Evolutionary conservation across 75 land plant species (phyloP).

Genomic region (Picea sitchensis): DNA sequence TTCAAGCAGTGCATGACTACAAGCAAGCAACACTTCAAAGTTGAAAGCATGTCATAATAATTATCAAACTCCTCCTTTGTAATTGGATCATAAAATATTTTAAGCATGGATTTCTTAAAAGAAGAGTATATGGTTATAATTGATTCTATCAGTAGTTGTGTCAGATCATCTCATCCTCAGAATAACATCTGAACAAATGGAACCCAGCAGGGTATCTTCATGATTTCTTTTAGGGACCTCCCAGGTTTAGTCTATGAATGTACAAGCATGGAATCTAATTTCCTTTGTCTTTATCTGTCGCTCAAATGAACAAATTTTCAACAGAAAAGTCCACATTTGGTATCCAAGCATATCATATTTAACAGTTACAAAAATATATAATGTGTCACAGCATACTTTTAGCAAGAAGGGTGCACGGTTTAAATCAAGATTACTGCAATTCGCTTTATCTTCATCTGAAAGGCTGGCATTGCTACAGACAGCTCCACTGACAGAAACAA

Average conservation of each 20-base stretch:
- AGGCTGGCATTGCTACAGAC: constrained; percentile 18
- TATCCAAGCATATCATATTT: not conserved
- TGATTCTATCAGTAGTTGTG: not conserved
- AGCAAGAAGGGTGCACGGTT: constrained; percentile 26
- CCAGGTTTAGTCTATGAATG: not conserved
- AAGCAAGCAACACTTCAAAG: not conserved
- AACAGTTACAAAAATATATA: not conserved
- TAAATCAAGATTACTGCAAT: constrained; percentile 21
- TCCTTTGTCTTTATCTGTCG: not conserved
- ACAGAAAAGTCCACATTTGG: too few species aligned
- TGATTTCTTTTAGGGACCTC: not conserved
- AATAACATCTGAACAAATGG: not conserved
- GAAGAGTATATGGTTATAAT: not conserved
- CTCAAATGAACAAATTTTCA: not conserved
- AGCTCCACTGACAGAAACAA: constrained; percentile 35
- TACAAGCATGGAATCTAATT: not conserved
- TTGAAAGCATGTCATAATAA: not conserved
- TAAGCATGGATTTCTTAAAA: too few species aligned
- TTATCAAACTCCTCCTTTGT: not conserved
- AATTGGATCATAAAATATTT: not conserved
- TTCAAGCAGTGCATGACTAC: not conserved
- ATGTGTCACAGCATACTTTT: constrained; percentile 9
- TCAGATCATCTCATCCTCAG: not conserved
- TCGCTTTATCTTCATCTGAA: constrained; percentile 15
- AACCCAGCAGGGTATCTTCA: not conserved